A percentile compares a stretch with the other conserved stretches of the same genome.
phyloP scores from a whole-genome alignment of 495 filamentous ascomycete genomes.

The Lophiostoma macrostomum region DNA sequence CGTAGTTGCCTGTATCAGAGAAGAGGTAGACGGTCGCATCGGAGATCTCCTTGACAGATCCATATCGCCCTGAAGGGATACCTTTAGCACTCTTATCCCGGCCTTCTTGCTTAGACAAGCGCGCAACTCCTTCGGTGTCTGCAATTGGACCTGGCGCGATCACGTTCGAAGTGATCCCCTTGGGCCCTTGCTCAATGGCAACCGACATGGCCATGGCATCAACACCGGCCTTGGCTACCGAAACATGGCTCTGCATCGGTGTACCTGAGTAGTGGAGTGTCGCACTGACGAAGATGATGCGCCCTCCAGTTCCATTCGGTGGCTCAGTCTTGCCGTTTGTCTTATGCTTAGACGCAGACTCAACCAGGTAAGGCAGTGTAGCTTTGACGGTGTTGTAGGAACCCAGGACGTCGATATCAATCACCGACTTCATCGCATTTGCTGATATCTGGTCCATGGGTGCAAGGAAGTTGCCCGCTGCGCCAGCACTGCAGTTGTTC shows the following conservation, averaged over 20 bases:
- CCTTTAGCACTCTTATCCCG: slow-evolving; percentile 37
- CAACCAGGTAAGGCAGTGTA: slow-evolving; percentile 71
- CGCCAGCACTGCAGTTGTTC: slow-evolving; percentile 67
- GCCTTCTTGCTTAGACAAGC: slow-evolving; percentile 41
- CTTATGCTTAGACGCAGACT: slow-evolving; percentile 63
- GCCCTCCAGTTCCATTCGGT: slow-evolving; percentile 63
- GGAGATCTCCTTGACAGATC: slow-evolving; percentile 82
- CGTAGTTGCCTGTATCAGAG: slow-evolving; percentile 75
- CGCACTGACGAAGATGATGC: slow-evolving; percentile 84
- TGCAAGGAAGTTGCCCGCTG: slow-evolving; percentile 93
- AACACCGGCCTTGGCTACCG: slow-evolving; percentile 86
- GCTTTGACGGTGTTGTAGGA: slow-evolving; percentile 96
- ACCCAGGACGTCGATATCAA: slow-evolving; percentile 93
- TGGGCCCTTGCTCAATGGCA: slow-evolving; percentile 82
- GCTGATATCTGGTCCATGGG: slow-evolving; percentile 74
- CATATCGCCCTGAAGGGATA: slow-evolving; percentile 69
- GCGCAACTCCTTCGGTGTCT: slow-evolving; percentile 55
- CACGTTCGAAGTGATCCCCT: slow-evolving; percentile 84
- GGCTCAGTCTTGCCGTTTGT: slow-evolving; percentile 46
- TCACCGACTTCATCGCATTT: slow-evolving; percentile 92
- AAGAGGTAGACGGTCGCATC: slow-evolving; percentile 90
- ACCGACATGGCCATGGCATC: slow-evolving; percentile 74
- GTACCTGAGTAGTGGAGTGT: slow-evolving; percentile 84
- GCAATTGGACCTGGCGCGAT: slow-evolving; percentile 78
- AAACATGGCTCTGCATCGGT: slow-evolving; percentile 81